Evolutionary conservation across 495 filamentous ascomycete species (phyloP), one percentile per base, ranked within the genome.

Genomic region (Cercophora scortea): DNA sequence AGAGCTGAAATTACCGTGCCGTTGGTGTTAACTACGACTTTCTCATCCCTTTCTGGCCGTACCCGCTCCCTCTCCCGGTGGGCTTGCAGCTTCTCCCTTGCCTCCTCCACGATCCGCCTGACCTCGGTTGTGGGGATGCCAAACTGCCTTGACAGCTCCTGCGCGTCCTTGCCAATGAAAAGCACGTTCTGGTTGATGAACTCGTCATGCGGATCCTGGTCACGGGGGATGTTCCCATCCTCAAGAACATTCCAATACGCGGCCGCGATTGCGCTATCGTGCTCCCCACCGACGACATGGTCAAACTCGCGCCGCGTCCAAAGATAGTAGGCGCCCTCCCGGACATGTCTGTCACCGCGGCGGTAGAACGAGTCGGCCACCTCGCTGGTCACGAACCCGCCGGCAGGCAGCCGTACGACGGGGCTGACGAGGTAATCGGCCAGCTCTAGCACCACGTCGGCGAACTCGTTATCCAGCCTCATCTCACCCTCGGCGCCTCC

Each of bases 261-360:
- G 18, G 89, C 89, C 52, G 86, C 85, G 33, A 96, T 80, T 4
- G 82, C 77, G 19, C 80, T 84, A 53, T 85, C 85, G 19, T 85
- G 80, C 18, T 81, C 69, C 15, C 40, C 57, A 4, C 82, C 84
- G 2, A 96, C 80, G 4, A 95, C 79, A 47, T 81, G 77, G 35
- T 89, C 85, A 57, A 96, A 85, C 57, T 97, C 92, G 58, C 89
- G 86, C 50, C 86, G 72, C 0, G 91, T 95, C 91, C 92, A 98
- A 16, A 95, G 81, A 61, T 98, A 97, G 61, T 89, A 97, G 2
- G 93, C 93, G 16, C 93, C 93, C 66, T 97, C 92, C 17, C 88
- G 81, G 74, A 91, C 94, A 49, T 95, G 88, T 0, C 74, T 79
- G 60, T 96, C 92, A 9, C 82, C 82, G 34, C 74, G 79, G 16